These are phyloP conservation scores for Nicotiana undulata DNA, from an alignment of 257 asterid species.

Conservation along the genomic window DNA sequence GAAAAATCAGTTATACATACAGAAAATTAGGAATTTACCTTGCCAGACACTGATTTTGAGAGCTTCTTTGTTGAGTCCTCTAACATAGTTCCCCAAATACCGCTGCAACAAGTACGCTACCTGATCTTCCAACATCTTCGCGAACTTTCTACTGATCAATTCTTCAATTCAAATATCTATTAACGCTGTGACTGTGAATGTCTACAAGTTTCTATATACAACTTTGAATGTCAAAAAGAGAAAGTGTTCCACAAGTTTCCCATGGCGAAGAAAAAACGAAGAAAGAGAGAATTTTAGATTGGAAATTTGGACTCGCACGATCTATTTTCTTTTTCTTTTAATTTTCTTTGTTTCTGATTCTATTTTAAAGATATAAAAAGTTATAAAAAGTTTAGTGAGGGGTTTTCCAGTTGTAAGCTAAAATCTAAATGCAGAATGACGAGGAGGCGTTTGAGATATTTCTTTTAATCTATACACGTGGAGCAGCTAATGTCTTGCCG, in stretches of 20 bases:
- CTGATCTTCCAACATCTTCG: slow-evolving; percentile 96
- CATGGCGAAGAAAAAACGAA: not conserved
- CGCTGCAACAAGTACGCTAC: slow-evolving; percentile 84
- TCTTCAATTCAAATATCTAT: not conserved
- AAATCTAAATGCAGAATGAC: not conserved
- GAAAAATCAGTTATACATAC: not conserved
- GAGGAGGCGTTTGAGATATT: not conserved
- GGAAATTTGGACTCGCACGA: not conserved
- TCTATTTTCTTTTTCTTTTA: not conserved
- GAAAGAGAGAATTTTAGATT: not conserved
- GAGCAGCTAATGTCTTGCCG: not conserved
- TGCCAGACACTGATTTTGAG: slow-evolving; percentile 98
- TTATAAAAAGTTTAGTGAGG: not conserved
- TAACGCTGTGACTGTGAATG: not conserved
- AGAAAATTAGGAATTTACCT: slow-evolving; percentile 34
- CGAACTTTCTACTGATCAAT: slow-evolving; percentile 5
- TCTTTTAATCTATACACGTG: not conserved
- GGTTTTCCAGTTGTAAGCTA: no score
- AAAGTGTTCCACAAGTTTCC: slow-evolving; percentile 1
- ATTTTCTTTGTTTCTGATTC: not conserved
- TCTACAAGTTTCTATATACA: not conserved
- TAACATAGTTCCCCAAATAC: slow-evolving; percentile 88
- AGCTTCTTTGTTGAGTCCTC: slow-evolving; percentile 95
- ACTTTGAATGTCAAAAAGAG: not conserved
- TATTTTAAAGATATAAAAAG: not conserved